Evolutionary conservation across 164 flowering plant genomes (phyloP).

Genomic region (Berberis thunbergii): DNA sequence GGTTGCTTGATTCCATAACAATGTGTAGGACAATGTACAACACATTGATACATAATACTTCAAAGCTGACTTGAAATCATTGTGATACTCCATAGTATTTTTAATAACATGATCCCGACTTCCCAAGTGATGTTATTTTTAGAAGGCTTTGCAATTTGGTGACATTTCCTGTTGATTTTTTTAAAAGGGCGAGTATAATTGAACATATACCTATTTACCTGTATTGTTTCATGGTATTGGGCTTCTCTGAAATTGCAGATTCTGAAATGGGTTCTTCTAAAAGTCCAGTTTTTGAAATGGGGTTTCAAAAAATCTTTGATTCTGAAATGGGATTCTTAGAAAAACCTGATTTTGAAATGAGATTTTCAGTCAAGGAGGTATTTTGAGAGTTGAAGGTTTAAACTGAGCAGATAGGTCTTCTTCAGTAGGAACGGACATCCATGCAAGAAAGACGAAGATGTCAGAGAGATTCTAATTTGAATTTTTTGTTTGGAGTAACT

Average conservation of each 20-base stretch:
- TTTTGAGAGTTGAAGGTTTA: background rate
- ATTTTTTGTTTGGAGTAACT: background rate
- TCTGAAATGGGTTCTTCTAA: background rate
- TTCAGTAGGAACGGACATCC: background rate
- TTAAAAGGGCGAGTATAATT: background rate
- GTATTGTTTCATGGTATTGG: background rate
- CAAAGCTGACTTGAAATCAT: no score
- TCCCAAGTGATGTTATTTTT: no score
- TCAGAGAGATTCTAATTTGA: background rate
- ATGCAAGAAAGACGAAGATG: background rate
- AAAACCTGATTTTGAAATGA: background rate
- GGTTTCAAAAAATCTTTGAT: no score
- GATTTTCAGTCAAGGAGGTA: background rate
- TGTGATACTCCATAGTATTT: no score
- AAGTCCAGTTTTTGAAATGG: background rate
- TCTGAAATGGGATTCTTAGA: background rate
- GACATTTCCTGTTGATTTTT: constrained; percentile 5
- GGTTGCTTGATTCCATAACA: constrained; percentile 14
- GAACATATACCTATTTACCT: no score
- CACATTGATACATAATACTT: no score
- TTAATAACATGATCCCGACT: no score
- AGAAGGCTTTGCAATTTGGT: no score
- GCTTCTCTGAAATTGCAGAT: background rate
- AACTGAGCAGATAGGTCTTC: background rate
- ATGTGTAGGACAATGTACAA: constrained; percentile 21